These are phyloP conservation scores for Aspergillus intermedius DNA, from an alignment of 2,329 filamentous ascomycete species.

Conservation along the genomic window DNA sequence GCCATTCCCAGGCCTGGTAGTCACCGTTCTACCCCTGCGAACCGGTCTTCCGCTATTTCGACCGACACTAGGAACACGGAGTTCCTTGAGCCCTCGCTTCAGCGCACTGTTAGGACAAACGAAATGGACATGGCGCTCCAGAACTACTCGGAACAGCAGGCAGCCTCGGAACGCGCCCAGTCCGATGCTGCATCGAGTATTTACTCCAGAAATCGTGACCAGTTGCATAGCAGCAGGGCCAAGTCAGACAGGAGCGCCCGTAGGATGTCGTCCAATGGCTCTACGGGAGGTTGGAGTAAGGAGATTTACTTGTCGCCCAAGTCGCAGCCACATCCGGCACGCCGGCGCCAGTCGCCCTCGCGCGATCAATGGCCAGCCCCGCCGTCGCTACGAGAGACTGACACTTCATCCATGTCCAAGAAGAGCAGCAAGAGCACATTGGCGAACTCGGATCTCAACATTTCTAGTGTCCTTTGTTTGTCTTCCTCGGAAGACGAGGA, in stretches of 20 bases:
- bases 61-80: slow-evolving; percentile 3
- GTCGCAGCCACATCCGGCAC: slow-evolving; percentile 7
- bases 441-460: slow-evolving; percentile 35
- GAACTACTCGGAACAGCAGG: slow-evolving; percentile 19
- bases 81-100: slow-evolving; percentile 20
- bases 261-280: slow-evolving; percentile 17
- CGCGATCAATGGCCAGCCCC: slow-evolving; percentile 15
- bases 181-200: slow-evolving; percentile 13
- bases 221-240: slow-evolving; percentile 12
- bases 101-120: slow-evolving; percentile 25
- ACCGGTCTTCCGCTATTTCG: not conserved
- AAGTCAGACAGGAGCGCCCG: slow-evolving; percentile 13
- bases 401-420: slow-evolving; percentile 21
- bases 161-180: slow-evolving; percentile 1
- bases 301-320: slow-evolving; percentile 21
- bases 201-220: slow-evolving; percentile 17
- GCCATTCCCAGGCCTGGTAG: not conserved
- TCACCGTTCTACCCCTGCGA: not conserved
- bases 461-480: slow-evolving; percentile 42
- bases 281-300: slow-evolving; percentile 18
- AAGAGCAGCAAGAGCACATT: slow-evolving; percentile 35
- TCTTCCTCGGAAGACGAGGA: slow-evolving; percentile 45
- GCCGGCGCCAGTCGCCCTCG: slow-evolving; percentile 10
- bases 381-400: slow-evolving; percentile 10
- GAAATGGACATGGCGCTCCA: slow-evolving; percentile 29